phyloP scores from a whole-genome alignment of 2,329 filamentous ascomycete species.

The Fonsecaea nubica region DNA sequence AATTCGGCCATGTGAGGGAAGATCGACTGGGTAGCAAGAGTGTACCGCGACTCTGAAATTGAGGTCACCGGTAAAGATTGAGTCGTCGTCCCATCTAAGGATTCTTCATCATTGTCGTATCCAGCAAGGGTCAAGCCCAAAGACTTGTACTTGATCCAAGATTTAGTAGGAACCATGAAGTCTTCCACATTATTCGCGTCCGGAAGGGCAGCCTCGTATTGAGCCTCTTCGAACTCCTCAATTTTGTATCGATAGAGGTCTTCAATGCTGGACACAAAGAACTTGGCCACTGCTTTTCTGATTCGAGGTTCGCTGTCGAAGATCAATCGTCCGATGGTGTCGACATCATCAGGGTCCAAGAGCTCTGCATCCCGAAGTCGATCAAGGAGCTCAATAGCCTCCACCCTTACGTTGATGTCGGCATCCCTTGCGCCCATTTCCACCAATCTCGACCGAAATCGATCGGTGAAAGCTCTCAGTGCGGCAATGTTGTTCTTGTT shows the following conservation, averaged over 20 bases:
- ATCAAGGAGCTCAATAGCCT: slow-evolving; percentile 81
- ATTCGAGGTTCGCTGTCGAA: slow-evolving; percentile 86
- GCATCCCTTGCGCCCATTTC: slow-evolving; percentile 91
- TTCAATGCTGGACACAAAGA: slow-evolving; percentile 86
- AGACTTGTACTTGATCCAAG: slow-evolving; percentile 92
- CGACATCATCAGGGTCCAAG: slow-evolving; percentile 89
- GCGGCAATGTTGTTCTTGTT: slow-evolving; percentile 76
- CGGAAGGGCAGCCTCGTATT: slow-evolving; percentile 75
- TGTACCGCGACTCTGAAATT: slow-evolving; percentile 74
- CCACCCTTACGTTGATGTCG: slow-evolving; percentile 78
- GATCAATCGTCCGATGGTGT: slow-evolving; percentile 82
- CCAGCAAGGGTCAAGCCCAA: slow-evolving; percentile 80
- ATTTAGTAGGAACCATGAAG: slow-evolving; percentile 74
- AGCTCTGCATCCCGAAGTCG: slow-evolving; percentile 81
- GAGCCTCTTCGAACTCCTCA: slow-evolving; percentile 82
- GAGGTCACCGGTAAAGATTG: slow-evolving; percentile 47
- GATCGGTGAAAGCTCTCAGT: slow-evolving; percentile 88
- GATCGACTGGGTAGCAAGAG: slow-evolving; percentile 82
- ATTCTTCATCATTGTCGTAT: slow-evolving; percentile 74
- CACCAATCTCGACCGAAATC: slow-evolving; percentile 83
- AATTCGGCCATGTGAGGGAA: slow-evolving; percentile 83
- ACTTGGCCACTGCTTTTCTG: slow-evolving; percentile 84
- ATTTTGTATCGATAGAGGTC: slow-evolving; percentile 80
- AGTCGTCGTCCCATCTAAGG: slow-evolving; percentile 50
- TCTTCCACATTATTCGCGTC: slow-evolving; percentile 73